A percentile compares a stretch with the other conserved stretches of the same genome.
These are phyloP conservation scores for Periglandula ipomoeae DNA, from an alignment of 2,329 filamentous ascomycete species.

Conservation along the genomic window DNA sequence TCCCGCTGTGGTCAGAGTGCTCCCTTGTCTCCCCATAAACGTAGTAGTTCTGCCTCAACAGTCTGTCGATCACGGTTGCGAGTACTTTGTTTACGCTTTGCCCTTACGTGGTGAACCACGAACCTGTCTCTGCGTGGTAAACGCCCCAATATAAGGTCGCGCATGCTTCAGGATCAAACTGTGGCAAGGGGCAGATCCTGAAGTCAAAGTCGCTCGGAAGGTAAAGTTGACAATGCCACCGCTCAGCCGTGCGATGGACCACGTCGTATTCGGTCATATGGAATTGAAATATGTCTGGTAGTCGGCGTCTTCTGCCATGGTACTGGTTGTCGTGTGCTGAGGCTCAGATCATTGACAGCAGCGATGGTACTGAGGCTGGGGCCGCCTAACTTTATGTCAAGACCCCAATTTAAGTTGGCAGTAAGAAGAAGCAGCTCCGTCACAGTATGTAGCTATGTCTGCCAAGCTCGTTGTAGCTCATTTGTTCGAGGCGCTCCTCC, in stretches of 20 bases:
- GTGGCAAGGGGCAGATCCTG: constrained; percentile 2
- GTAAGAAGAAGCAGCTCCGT: too few relatives aligned
- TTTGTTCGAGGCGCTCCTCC: too few relatives aligned
- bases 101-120: background rate
- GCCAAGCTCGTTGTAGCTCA: too few relatives aligned
- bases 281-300: constrained; percentile 9
- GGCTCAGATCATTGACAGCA: too few relatives aligned
- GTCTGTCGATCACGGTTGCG: background rate
- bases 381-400: too few relatives aligned
- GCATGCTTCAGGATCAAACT: constrained; percentile 14
- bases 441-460: too few relatives aligned
- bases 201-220: constrained; percentile 7
- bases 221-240: constrained; percentile 13
- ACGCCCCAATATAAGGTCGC: constrained; percentile 10
- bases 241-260: constrained; percentile 7
- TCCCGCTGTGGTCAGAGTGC: background rate
- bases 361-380: too few relatives aligned
- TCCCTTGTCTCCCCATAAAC: background rate
- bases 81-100: background rate
- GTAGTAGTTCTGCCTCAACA: constrained; percentile 6
- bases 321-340: too few relatives aligned
- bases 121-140: constrained; percentile 12
- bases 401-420: too few relatives aligned
- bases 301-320: constrained; percentile 2
- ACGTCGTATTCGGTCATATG: constrained; percentile 8